Base-by-base conservation (phyloP, 148 eudicot species). In the Polygonum maritimum region DNA sequence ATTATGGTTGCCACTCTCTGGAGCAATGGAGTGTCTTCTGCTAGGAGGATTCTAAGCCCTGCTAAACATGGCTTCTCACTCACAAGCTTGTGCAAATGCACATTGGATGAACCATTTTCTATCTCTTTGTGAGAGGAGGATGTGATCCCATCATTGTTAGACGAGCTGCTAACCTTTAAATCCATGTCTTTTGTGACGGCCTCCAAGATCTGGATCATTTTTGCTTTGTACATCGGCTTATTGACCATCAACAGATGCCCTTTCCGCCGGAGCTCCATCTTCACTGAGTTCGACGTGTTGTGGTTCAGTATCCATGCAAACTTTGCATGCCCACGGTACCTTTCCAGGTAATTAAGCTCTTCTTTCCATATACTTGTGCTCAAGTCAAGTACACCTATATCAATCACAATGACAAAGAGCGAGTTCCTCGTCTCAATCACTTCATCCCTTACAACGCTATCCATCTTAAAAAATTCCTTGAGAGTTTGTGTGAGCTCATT, bases 1-100 rank as follows among this genome's bases (percentile, higher is more conserved):
- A 94, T 94, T 73, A 94, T 90, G 8, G 96, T 89, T 47, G 97
- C 98, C 48, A 94, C 98, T 75, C 91, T 86, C 81, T 94, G 97
- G 35, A 94, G 90, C n/a, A 94, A 87, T 0, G 93, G 93, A 39
- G 96, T 94, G 79, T 94, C 98, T 84, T 94, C 98, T 75, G 97
- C 98, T 41, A 94, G 88, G 73, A 94, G 87, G 79, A 94, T 84
- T 62, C 82, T 74, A 15, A 94, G 58, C 31, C 98, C 97, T 54
- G 83, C 87, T 63, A 94, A 82, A 55, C 85, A 78, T 79, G 81
- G 86, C 55, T 82, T 85, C 8, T 76, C 87, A 70, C 78, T 83
- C 77, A 62, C 79, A 31, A 70, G 79, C 78, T 84, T 84, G 48
- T 58, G 74, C 47, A 80, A 73, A 74, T 80, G 74, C 33, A 69